These are phyloP conservation scores for Pseudozyma sp. DNA, from an alignment of 1,284 basidiomycete genomes.

Conservation along the genomic window DNA sequence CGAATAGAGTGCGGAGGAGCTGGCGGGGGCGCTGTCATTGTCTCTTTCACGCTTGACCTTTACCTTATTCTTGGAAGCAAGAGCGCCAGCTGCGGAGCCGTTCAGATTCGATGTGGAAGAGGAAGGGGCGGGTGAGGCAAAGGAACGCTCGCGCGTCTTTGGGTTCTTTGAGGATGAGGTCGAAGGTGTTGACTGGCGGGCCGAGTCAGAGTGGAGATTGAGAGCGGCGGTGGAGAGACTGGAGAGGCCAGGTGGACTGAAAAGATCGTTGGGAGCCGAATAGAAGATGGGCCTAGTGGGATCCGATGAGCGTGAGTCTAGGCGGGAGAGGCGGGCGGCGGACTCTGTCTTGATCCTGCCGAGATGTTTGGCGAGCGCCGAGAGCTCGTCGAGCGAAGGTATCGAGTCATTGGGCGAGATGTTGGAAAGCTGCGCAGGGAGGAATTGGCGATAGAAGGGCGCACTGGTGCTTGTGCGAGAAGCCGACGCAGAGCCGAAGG, in stretches of 20 bases:
- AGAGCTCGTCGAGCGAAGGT: constrained; percentile 49
- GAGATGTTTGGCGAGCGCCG: constrained; percentile 40
- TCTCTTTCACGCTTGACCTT: constrained; percentile 51
- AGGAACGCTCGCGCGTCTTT: constrained; percentile 38
- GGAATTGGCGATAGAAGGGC: constrained; percentile 55
- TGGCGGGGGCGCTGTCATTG: constrained; percentile 35
- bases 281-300: constrained; percentile 40
- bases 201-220: constrained; percentile 36
- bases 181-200: constrained; percentile 21
- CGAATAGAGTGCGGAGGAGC: constrained; percentile 27
- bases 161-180: constrained; percentile 25
- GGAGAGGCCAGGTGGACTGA: constrained; percentile 36
- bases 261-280: constrained; percentile 39
- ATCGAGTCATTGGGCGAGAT: constrained; percentile 46
- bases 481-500: constrained; percentile 2
- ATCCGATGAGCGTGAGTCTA: constrained; percentile 36
- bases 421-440: constrained; percentile 40
- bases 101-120: constrained; percentile 15
- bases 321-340: constrained; percentile 27
- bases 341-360: constrained; percentile 42
- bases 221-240: constrained; percentile 22
- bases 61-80: constrained; percentile 33
- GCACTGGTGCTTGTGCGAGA: constrained; percentile 12
- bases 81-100: constrained; percentile 11
- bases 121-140: constrained; percentile 37